phyloP scores from a whole-genome alignment of 768 basidiomycete species.

The Tricholoma hemisulphureum region DNA sequence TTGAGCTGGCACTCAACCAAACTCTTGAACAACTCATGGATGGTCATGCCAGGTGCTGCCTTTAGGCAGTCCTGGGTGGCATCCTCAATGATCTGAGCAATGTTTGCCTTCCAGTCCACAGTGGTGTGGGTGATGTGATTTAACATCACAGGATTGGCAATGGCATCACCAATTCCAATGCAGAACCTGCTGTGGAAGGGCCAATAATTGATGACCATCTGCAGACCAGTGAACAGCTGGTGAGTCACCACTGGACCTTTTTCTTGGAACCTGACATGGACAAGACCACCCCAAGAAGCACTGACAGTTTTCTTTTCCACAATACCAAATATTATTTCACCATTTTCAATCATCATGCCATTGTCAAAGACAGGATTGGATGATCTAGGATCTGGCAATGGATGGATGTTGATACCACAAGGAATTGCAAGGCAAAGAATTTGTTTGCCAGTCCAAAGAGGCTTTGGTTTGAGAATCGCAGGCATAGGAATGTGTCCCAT shows the following conservation, averaged over 20 bases:
- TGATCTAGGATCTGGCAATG: slow-evolving; percentile 75
- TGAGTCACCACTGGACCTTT: slow-evolving; percentile 94
- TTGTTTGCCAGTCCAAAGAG: slow-evolving; percentile 98
- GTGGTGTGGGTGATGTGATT: slow-evolving; percentile 80
- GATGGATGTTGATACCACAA: slow-evolving; percentile 90
- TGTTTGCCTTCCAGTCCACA: slow-evolving; percentile 73
- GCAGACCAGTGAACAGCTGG: slow-evolving; percentile 88
- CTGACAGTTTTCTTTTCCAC: slow-evolving; percentile 99
- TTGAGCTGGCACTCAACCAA: slow-evolving; percentile 89
- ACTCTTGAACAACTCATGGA: slow-evolving; percentile 97
- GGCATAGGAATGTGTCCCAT: slow-evolving; percentile 98
- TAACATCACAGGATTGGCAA: slow-evolving; percentile 91
- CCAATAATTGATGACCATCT: slow-evolving; percentile 98
- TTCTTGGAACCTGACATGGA: slow-evolving; percentile 97
- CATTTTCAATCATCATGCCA: slow-evolving; percentile 95
- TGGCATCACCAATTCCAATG: slow-evolving; percentile 98
- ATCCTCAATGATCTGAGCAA: slow-evolving; percentile 74
- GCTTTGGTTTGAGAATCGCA: slow-evolving; percentile 94
- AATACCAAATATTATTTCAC: slow-evolving; percentile 91
- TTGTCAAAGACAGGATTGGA: slow-evolving; percentile 86
- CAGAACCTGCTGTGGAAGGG: slow-evolving; percentile 98
- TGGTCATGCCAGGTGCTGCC: slow-evolving; percentile 95
- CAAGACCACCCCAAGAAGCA: slow-evolving; percentile 87
- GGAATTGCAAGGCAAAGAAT: slow-evolving; percentile 90
- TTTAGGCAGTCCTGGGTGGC: slow-evolving; percentile 87